phyloP scores from a whole-genome alignment of 345 rosid genomes.

The Lepidium aucheri region DNA sequence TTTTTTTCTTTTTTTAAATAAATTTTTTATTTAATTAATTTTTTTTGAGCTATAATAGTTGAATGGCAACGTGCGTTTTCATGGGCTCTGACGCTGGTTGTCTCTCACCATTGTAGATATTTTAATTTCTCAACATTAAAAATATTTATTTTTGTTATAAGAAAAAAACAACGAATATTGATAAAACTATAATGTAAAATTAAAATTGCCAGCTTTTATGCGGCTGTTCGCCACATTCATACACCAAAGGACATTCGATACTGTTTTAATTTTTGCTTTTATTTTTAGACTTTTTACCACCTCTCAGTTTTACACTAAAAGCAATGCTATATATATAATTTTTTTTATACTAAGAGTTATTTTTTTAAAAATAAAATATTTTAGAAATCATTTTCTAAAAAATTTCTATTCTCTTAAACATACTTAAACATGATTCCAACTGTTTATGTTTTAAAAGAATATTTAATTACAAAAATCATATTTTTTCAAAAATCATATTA shows the following conservation, averaged over 20 bases:
- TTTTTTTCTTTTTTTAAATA: not conserved
- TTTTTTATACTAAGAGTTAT: too few relatives aligned
- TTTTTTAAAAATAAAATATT: too few relatives aligned
- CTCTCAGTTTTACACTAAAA: not conserved
- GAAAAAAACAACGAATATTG: not conserved
- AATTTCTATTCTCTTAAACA: too few relatives aligned
- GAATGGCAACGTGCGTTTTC: slow-evolving; percentile 31
- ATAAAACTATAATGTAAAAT: slow-evolving; percentile 1
- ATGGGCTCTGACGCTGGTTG: slow-evolving; percentile 31
- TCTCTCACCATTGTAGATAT: slow-evolving; percentile 12
- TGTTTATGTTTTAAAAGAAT: too few relatives aligned
- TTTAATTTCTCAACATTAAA: slow-evolving; percentile 9
- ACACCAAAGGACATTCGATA: slow-evolving; percentile 24
- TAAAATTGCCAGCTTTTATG: slow-evolving; percentile 29
- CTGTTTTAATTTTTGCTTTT: not conserved
- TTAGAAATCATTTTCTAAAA: too few relatives aligned
- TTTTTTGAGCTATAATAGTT: not conserved
- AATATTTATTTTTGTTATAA: not conserved
- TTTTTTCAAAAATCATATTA: too few relatives aligned
- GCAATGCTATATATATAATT: not conserved
- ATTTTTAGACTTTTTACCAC: not conserved
- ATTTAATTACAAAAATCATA: too few relatives aligned
- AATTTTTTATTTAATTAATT: not conserved
- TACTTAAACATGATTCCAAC: too few relatives aligned
- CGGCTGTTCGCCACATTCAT: slow-evolving; percentile 32